phyloP scores from a whole-genome alignment of 129 eudicot species.

The Escallonia rubra region DNA sequence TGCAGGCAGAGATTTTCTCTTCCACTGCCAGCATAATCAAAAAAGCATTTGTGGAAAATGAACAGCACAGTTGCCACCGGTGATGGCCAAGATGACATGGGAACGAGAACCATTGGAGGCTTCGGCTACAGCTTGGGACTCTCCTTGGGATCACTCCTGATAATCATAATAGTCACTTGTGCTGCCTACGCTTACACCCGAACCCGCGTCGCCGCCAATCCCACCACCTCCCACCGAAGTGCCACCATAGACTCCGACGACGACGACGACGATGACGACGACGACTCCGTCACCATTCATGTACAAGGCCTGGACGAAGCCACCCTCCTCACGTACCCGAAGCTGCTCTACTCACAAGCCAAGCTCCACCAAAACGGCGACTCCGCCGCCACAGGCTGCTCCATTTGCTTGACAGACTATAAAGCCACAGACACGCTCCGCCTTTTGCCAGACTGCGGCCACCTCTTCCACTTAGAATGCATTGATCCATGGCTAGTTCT shows the following conservation, averaged over 20 bases:
- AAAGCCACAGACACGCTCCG: neutral
- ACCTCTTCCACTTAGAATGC: constrained; percentile 19
- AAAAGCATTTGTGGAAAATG: too few relatives aligned
- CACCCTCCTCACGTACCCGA: constrained; percentile 1
- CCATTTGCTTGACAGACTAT: neutral
- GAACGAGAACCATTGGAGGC: constrained; percentile 3
- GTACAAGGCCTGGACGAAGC: constrained; percentile 6
- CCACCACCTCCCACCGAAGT: neutral
- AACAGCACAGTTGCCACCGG: neutral
- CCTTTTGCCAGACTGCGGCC: constrained; percentile 19
- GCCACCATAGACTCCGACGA: neutral
- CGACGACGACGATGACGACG: too few relatives aligned
- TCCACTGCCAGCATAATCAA: too few relatives aligned
- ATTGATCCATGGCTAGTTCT: constrained; percentile 24
- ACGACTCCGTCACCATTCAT: too few relatives aligned
- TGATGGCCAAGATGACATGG: neutral
- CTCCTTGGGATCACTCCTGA: constrained; percentile 16
- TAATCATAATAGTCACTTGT: constrained; percentile 26
- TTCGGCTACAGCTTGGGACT: constrained; percentile 17
- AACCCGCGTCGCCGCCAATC: neutral
- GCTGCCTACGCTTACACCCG: constrained; percentile 25
- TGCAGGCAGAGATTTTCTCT: too few relatives aligned
- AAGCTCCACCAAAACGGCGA: neutral
- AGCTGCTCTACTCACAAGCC: constrained; percentile 3
- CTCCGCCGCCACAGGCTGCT: neutral